These are phyloP conservation scores for Trichoderma endophyticum DNA, from an alignment of 2,329 filamentous ascomycete genomes.

Conservation along the genomic window DNA sequence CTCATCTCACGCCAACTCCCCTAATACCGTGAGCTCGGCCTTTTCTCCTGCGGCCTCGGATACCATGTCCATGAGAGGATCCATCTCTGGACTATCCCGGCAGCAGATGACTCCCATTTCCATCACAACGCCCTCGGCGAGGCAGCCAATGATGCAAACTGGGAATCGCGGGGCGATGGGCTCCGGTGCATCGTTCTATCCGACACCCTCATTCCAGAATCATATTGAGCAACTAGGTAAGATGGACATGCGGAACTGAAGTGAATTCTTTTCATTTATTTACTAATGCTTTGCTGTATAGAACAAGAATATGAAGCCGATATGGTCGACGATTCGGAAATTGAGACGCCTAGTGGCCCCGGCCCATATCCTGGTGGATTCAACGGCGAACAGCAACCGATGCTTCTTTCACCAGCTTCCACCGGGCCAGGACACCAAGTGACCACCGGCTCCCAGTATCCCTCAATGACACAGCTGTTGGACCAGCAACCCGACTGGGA, in stretches of 20 bases:
- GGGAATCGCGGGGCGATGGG: constrained; percentile 35
- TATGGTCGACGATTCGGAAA: constrained; percentile 79
- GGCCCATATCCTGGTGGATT: constrained; percentile 61
- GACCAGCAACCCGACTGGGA: constrained; percentile 90
- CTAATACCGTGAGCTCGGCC: constrained; percentile 46
- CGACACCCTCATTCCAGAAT: constrained; percentile 79
- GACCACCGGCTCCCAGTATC: constrained; percentile 48
- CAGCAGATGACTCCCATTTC: constrained; percentile 33
- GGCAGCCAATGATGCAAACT: constrained; percentile 37
- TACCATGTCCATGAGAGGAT: constrained; percentile 44
- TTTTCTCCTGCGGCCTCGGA: constrained; percentile 44
- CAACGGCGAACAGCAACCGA: constrained; percentile 44
- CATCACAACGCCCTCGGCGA: constrained; percentile 24
- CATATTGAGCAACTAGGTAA: constrained; percentile 96
- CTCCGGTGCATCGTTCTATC: constrained; percentile 63
- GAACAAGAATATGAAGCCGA: constrained; percentile 96
- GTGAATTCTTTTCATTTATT: neutral
- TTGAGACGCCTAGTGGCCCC: constrained; percentile 63
- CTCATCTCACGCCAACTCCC: constrained; percentile 67
- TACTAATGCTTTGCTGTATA: constrained; percentile 45
- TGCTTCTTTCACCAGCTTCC: constrained; percentile 41
- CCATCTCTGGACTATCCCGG: constrained; percentile 32
- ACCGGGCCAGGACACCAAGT: constrained; percentile 39
- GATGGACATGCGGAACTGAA: constrained; percentile 34
- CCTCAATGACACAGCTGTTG: constrained; percentile 58